Evolutionary conservation across 139 green algal genomes (phyloP).

Genomic region (Closterium sp.): DNA sequence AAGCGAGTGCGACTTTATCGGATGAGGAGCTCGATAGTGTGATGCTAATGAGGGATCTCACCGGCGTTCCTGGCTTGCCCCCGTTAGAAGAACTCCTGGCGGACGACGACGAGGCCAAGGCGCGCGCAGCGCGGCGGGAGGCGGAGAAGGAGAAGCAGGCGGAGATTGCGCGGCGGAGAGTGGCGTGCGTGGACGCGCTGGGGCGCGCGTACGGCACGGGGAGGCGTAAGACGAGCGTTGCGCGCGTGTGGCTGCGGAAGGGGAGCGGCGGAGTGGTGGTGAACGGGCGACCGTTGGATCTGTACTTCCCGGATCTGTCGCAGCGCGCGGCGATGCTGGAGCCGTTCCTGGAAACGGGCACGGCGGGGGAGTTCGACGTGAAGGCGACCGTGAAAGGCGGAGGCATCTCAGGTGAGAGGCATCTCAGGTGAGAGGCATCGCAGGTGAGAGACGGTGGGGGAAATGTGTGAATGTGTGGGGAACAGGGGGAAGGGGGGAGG

Average conservation of each 20-base stretch:
- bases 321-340: constrained; percentile 66
- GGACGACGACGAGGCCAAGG: constrained; percentile 13
- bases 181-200: constrained; percentile 61
- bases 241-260: constrained; percentile 58
- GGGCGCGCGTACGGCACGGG: constrained; percentile 59
- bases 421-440: not conserved
- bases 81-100: constrained; percentile 11
- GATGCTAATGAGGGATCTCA: constrained; percentile 8
- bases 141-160: constrained; percentile 52
- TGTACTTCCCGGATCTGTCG: constrained; percentile 70
- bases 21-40: constrained; percentile 36
- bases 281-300: constrained; percentile 69
- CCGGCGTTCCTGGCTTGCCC: constrained; percentile 24
- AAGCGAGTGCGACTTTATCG: not conserved
- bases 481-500: not conserved
- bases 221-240: constrained; percentile 52
- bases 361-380: constrained; percentile 70
- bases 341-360: constrained; percentile 73
- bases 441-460: not conserved
- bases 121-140: constrained; percentile 18
- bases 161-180: constrained; percentile 24
- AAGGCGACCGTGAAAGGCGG: constrained; percentile 57
- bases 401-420: constrained; percentile 19
- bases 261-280: constrained; percentile 66
- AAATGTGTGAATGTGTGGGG: not conserved